Evolutionary conservation across 352 stramenopile genomes (phyloP), one percentile per base, ranked within the genome.

Genomic region (Phytophthora ohioensis): DNA sequence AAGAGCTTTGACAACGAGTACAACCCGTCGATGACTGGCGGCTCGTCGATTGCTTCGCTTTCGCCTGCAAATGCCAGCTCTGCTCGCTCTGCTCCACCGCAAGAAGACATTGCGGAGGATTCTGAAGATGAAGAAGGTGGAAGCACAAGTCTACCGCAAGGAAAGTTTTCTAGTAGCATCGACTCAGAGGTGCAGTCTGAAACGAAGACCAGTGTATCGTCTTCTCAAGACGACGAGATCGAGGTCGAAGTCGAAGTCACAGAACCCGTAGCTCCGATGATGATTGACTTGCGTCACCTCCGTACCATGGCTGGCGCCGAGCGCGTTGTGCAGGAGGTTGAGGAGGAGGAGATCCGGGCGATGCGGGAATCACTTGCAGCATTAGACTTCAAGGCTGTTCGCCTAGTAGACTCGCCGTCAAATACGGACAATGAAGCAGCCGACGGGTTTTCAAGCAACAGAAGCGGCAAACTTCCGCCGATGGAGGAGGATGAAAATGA

Each of bases 211-310:
- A 75, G 69, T 10, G 57, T 78, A 34, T 76, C 73, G 17, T 81
- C 71, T 46, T 70, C 65, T 17, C 51, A 57, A 43, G 73, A 78
- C 8, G 69, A 70, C 12, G 66, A 76, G 27, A 39, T 43, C 5
- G 57, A 73, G 43, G 45, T 61, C 3, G 65, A 73, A 38, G 45
- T 61, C 3, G 65, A 78, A 41, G 54, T 69, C 30, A 62, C 27
- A 12, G 69, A 76, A 21, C 46, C 52, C 11, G 49, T 62, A 46
- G 60, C 61, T 46, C 65, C 69, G 6, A 70, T 75, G 58, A 61
- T 78, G 57, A 76, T 81, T 53, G 73, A 81, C 55, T 52, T 81
- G 43, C 73, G 73, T 11, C 73, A 81, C 32, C 69, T 81, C 32
- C 65, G 73, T 11, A 81, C 73, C 2, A 75, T 81, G 61, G 73